A percentile compares a stretch with the other conserved stretches of the same genome.
phyloP scores from a whole-genome alignment of 768 basidiomycete genomes.

The Thelephora ganbajun region DNA sequence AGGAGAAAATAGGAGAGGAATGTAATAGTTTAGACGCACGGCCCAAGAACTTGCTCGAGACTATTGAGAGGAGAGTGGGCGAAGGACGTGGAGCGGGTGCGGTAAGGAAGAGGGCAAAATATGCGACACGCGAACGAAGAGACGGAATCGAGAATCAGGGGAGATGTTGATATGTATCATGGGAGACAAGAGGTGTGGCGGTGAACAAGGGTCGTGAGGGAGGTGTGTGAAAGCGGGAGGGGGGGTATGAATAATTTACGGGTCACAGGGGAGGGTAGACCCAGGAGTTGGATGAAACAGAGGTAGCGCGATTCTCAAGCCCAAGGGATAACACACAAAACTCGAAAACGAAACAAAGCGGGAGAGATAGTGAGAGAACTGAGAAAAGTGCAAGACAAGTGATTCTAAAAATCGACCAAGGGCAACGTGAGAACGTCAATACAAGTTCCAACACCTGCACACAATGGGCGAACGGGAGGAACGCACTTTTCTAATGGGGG shows the following conservation, averaged over 20 bases:
- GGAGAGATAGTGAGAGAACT: not conserved
- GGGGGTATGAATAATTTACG: conserved; percentile 2
- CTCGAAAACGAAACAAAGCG: not conserved
- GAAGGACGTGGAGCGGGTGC: not conserved
- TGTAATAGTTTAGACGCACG: not conserved
- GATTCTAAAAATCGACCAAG: not conserved
- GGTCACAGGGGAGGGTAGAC: not conserved
- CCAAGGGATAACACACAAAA: not conserved
- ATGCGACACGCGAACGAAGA: conserved; percentile 2
- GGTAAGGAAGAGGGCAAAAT: not conserved
- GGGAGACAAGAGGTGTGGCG: not conserved
- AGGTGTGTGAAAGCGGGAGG: not conserved
- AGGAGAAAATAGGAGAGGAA: conserved; percentile 2
- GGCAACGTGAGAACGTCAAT: too few relatives aligned
- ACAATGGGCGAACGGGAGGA: too few relatives aligned
- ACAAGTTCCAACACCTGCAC: too few relatives aligned
- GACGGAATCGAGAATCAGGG: conserved; percentile 1
- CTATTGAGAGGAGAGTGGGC: not conserved
- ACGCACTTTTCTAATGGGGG: not conserved
- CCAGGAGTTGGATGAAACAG: not conserved
- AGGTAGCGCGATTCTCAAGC: too few relatives aligned
- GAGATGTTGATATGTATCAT: conserved; percentile 2
- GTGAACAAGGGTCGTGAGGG: not conserved
- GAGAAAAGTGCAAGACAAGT: not conserved
- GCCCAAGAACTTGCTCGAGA: not conserved